Evolutionary conservation across 768 basidiomycete genomes (phyloP).

Genomic region (Termitomyces sp.): DNA sequence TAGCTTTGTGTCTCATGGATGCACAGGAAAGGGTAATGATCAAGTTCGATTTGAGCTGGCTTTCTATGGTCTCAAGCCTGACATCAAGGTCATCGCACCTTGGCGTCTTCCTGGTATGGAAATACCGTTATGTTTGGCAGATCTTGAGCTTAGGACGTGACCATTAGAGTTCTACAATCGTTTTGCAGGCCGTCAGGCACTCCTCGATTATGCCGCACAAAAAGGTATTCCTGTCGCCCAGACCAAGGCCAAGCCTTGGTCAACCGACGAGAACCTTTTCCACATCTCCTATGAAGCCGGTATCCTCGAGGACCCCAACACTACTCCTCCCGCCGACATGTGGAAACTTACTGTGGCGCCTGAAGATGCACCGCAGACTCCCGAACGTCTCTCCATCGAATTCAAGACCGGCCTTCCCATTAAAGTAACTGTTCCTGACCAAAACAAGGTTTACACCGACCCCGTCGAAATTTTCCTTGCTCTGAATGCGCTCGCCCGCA

Average conservation of each 20-base stretch:
- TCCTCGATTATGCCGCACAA: constrained; percentile 83
- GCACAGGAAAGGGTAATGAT: constrained; percentile 99
- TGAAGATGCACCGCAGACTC: constrained; percentile 70
- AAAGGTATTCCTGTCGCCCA: constrained; percentile 91
- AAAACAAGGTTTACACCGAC: constrained; percentile 71
- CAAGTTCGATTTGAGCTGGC: constrained; percentile 99
- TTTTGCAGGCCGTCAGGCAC: constrained; percentile 91
- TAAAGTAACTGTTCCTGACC: constrained; percentile 60
- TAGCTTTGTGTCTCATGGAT: constrained; percentile 95
- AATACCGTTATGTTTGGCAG: background rate
- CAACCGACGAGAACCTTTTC: constrained; percentile 99
- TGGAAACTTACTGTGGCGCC: constrained; percentile 93
- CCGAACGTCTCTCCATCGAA: constrained; percentile 80
- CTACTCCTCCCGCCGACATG: constrained; percentile 93
- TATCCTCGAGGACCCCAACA: constrained; percentile 95
- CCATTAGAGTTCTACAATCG: constrained; percentile 88
- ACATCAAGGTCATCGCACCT: constrained; percentile 98
- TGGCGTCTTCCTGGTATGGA: constrained; percentile 88
- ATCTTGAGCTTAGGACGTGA: background rate
- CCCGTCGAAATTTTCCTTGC: constrained; percentile 89
- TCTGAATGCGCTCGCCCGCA: constrained; percentile 88
- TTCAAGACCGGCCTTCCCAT: constrained; percentile 85
- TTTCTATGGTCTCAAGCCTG: constrained; percentile 97
- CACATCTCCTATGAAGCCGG: constrained; percentile 99
- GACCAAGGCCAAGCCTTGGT: constrained; percentile 97